Percentiles rank a stretch among this genome's conserved stretches.
These are phyloP conservation scores for Aspergillus incahuasiensis DNA, from an alignment of 495 filamentous ascomycete species.

Conservation along the genomic window DNA sequence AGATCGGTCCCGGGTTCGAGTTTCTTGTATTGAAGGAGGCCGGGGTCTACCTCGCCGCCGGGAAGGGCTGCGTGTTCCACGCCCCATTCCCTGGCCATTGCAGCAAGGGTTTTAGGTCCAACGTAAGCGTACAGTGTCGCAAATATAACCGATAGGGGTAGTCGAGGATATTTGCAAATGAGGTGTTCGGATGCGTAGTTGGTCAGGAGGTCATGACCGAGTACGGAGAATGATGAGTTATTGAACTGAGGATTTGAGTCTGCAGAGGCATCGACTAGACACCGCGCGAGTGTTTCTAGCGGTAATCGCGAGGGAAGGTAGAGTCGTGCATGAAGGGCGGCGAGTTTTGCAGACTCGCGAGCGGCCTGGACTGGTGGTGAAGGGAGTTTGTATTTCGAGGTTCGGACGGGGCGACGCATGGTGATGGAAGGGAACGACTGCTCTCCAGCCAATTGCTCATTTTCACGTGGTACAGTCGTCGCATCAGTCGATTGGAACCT, in stretches of 20 bases:
- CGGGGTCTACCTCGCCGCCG: constrained; percentile 87
- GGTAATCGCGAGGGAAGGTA: constrained; percentile 77
- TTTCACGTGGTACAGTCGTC: constrained; percentile 26
- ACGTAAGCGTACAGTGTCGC: constrained; percentile 78
- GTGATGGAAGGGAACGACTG: constrained; percentile 22
- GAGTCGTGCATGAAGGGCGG: constrained; percentile 88
- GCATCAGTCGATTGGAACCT: constrained; percentile 39
- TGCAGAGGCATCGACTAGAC: constrained; percentile 78
- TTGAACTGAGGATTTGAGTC: constrained; percentile 72
- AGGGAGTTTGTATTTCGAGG: constrained; percentile 42
- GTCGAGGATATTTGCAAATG: constrained; percentile 78
- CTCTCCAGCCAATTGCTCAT: constrained; percentile 19
- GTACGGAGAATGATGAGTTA: constrained; percentile 72
- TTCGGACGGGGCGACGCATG: constrained; percentile 19
- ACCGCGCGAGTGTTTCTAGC: constrained; percentile 76
- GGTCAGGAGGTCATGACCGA: constrained; percentile 77
- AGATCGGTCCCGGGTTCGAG: constrained; percentile 53
- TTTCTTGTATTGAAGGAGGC: constrained; percentile 76
- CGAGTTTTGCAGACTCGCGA: constrained; percentile 78
- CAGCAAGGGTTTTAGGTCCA: constrained; percentile 63
- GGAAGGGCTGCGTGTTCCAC: constrained; percentile 78
- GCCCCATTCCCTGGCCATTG: constrained; percentile 80
- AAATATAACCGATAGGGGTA: constrained; percentile 77
- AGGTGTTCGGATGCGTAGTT: constrained; percentile 87
- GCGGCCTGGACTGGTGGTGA: constrained; percentile 68